These are phyloP conservation scores for Penicillium sp. DNA, from an alignment of 2,329 filamentous ascomycete genomes.

Conservation along the genomic window DNA sequence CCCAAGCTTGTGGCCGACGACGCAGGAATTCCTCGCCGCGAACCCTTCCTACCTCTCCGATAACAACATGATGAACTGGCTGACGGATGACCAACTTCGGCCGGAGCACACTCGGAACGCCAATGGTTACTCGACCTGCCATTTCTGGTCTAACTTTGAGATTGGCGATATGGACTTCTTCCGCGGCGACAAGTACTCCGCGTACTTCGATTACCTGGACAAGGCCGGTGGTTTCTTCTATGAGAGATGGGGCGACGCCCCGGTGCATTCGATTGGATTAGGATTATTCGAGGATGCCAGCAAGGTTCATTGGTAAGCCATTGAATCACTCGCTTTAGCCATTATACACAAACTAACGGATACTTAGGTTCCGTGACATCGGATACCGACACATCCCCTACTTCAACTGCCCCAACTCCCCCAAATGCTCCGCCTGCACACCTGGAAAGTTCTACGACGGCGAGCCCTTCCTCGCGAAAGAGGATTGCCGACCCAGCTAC, in stretches of 20 bases:
- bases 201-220: slow-evolving; percentile 96
- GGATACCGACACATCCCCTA: slow-evolving; percentile 98
- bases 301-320: slow-evolving; percentile 86
- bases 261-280: slow-evolving; percentile 91
- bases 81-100: slow-evolving; percentile 76
- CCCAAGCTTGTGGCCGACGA: slow-evolving; percentile 92
- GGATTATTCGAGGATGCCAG: slow-evolving; percentile 89
- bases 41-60: slow-evolving; percentile 80
- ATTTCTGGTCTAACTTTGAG: slow-evolving; percentile 99
- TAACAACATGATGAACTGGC: slow-evolving; percentile 86
- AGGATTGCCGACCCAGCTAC: slow-evolving; percentile 95
- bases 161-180: slow-evolving; percentile 93
- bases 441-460: slow-evolving; percentile 88
- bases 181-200: slow-evolving; percentile 86
- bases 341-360: slow-evolving; percentile 8
- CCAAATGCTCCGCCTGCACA: slow-evolving; percentile 88
- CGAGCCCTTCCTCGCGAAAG: slow-evolving; percentile 79
- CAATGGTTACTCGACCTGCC: slow-evolving; percentile 95
- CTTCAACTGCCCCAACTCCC: slow-evolving; percentile 97
- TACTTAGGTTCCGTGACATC: slow-evolving; percentile 91
- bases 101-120: slow-evolving; percentile 81
- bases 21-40: slow-evolving; percentile 82
- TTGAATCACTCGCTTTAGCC: neutral
- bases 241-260: slow-evolving; percentile 96
- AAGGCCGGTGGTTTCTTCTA: slow-evolving; percentile 97